Percentiles rank a stretch among this genome's conserved stretches.
Evolutionary conservation across 2,329 filamentous ascomycete species (phyloP).

Genomic region (Trichoderma sp.): DNA sequence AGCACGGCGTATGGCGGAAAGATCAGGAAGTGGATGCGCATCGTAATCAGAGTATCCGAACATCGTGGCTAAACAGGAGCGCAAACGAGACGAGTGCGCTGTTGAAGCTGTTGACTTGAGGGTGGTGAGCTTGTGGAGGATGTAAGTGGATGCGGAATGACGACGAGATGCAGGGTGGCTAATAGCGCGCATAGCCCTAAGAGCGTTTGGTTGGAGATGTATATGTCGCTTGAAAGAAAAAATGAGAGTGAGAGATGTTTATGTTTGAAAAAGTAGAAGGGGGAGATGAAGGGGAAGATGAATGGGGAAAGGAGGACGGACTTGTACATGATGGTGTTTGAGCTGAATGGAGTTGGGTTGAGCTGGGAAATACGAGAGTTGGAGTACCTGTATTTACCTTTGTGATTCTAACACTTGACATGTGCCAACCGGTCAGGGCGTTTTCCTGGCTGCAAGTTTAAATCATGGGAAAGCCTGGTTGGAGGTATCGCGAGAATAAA

Average conservation of each 20-base stretch:
- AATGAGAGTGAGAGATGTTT: background rate
- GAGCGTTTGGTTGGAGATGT: background rate
- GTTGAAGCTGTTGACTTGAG: background rate
- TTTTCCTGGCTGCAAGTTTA: background rate
- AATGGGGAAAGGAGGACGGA: too few species aligned
- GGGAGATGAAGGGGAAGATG: too few species aligned
- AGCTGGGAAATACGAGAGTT: too few species aligned
- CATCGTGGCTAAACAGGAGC: background rate
- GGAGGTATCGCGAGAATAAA: background rate
- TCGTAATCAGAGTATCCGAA: background rate
- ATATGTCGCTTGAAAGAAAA: background rate
- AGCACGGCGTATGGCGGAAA: background rate
- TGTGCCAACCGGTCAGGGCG: background rate
- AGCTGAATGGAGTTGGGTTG: too few species aligned
- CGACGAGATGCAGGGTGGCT: background rate
- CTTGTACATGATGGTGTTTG: too few species aligned
- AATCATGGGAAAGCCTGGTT: background rate
- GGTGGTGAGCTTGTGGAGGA: background rate
- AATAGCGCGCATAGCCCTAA: background rate
- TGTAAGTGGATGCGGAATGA: background rate
- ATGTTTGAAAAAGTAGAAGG: background rate
- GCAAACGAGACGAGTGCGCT: background rate
- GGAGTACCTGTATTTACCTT: too few species aligned
- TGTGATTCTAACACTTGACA: too few species aligned
- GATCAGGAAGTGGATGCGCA: background rate